Conservation (phyloP, 2,329 filamentous ascomycete species). For the Harringtonia aguacate region DNA sequence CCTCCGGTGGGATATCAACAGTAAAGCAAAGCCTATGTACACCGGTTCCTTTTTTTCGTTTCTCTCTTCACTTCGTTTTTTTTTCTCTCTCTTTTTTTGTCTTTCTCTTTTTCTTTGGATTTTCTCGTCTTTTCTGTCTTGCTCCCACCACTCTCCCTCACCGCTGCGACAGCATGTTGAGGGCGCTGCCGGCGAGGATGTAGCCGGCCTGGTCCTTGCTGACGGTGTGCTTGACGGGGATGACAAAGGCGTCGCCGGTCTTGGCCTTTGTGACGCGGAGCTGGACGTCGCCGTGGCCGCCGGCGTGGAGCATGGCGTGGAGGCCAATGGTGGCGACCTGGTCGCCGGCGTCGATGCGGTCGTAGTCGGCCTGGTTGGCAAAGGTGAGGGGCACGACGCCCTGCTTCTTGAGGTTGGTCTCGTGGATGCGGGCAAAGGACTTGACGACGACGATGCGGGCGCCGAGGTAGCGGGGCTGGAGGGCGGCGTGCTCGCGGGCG, state of each 20-base stretch:
- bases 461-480: conserved; percentile 76
- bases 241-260: conserved; percentile 51
- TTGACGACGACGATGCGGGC: conserved; percentile 73
- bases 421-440: conserved; percentile 81
- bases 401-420: conserved; percentile 94
- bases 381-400: conserved; percentile 93
- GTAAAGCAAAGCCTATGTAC: not conserved
- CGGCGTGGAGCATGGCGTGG: conserved; percentile 66
- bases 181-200: conserved; percentile 82
- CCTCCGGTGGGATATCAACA: too few relatives aligned
- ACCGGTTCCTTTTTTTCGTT: not conserved
- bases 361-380: conserved; percentile 78
- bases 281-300: conserved; percentile 67
- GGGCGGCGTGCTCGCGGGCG: conserved; percentile 78
- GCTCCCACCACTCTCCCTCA: not conserved
- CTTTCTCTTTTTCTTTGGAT: not conserved
- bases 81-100: not conserved
- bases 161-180: conserved; percentile 74
- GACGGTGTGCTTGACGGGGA: conserved; percentile 79
- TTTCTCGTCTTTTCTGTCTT: not conserved
- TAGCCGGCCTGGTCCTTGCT: conserved; percentile 86
- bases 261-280: conserved; percentile 54
- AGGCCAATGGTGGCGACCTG: conserved; percentile 73
- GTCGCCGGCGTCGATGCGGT: conserved; percentile 72
- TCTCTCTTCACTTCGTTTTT: not conserved